Evolutionary conservation across 2,329 filamentous ascomycete genomes (phyloP).

Genomic region (Clonostachys solani): DNA sequence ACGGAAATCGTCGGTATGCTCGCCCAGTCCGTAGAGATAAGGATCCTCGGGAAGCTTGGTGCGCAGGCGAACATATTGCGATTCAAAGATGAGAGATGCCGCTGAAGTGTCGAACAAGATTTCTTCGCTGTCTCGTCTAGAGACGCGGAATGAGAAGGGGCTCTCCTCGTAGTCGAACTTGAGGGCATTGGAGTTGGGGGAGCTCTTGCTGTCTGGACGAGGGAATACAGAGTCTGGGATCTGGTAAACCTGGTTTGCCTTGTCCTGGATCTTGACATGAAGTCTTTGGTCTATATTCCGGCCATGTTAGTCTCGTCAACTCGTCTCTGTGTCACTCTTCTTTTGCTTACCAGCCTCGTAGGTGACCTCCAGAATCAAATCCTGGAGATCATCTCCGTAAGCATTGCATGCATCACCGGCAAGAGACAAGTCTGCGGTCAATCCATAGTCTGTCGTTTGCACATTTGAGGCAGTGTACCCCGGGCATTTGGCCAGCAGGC

Average conservation of each 20-base stretch:
- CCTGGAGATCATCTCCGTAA: slow-evolving; percentile 71
- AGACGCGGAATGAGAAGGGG: slow-evolving; percentile 66
- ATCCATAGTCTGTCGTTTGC: slow-evolving; percentile 39
- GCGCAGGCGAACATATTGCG: slow-evolving; percentile 70
- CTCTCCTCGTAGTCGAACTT: slow-evolving; percentile 33
- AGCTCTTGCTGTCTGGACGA: slow-evolving; percentile 29
- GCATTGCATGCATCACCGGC: slow-evolving; percentile 70
- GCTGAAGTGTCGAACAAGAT: slow-evolving; percentile 68
- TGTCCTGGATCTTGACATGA: slow-evolving; percentile 71
- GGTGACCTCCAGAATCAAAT: slow-evolving; percentile 59
- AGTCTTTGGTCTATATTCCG: slow-evolving; percentile 54
- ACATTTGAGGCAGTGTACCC: slow-evolving; percentile 66
- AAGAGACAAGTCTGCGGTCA: slow-evolving; percentile 67
- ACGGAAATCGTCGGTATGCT: slow-evolving; percentile 68
- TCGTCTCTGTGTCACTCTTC: slow-evolving; percentile 47
- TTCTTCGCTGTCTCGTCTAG: slow-evolving; percentile 28
- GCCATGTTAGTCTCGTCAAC: slow-evolving; percentile 25
- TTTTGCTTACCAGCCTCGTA: slow-evolving; percentile 20
- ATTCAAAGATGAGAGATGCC: slow-evolving; percentile 67
- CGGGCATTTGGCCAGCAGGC: slow-evolving; percentile 46
- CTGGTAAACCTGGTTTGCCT: slow-evolving; percentile 67
- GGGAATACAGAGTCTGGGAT: slow-evolving; percentile 66
- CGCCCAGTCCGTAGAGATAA: slow-evolving; percentile 74
- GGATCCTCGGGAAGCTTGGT: slow-evolving; percentile 66
- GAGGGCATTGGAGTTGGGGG: slow-evolving; percentile 32